These are phyloP conservation scores for Kuraishia capsulata DNA, from an alignment of 805 yeast genomes.

Conservation along the genomic window DNA sequence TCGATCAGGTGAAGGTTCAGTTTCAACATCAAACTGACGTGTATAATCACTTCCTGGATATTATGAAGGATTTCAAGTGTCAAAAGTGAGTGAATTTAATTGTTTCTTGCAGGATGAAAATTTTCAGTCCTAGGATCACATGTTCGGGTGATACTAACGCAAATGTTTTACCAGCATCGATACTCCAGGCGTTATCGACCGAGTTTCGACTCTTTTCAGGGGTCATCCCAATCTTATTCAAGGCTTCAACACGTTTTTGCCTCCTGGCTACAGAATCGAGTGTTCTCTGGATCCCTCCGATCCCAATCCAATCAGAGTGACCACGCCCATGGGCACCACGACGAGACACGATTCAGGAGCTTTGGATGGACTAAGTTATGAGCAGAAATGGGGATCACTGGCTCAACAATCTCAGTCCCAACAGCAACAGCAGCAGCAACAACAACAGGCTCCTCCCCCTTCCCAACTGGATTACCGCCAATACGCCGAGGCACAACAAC, in stretches of 20 bases:
- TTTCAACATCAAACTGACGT: slow-evolving; percentile 91
- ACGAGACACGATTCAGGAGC: slow-evolving; percentile 50
- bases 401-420: slow-evolving; percentile 10
- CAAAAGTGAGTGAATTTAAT: slow-evolving; percentile 46
- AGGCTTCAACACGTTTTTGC: slow-evolving; percentile 95
- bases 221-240: slow-evolving; percentile 93
- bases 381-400: slow-evolving; percentile 7
- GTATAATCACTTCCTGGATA: slow-evolving; percentile 90
- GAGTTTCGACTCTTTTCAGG: slow-evolving; percentile 83
- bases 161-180: slow-evolving; percentile 62
- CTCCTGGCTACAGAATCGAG: slow-evolving; percentile 92
- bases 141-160: slow-evolving; percentile 12
- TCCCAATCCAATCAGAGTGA: slow-evolving; percentile 86
- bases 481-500: slow-evolving; percentile 6
- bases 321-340: slow-evolving; percentile 91
- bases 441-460: slow-evolving; percentile 18
- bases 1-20: slow-evolving; percentile 92
- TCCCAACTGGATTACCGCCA: slow-evolving; percentile 6
- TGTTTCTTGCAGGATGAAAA: too few relatives aligned
- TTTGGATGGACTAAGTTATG: slow-evolving; percentile 8
- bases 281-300: slow-evolving; percentile 86
- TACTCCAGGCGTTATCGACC: slow-evolving; percentile 96
- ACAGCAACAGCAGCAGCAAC: slow-evolving; percentile 20
- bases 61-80: slow-evolving; percentile 97
- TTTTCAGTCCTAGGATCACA: too few relatives aligned